Percentiles rank a stretch among this genome's conserved stretches.
Conservation (phyloP, 1,139 yeast genomes). For the Blastobotrys elegans region DNA sequence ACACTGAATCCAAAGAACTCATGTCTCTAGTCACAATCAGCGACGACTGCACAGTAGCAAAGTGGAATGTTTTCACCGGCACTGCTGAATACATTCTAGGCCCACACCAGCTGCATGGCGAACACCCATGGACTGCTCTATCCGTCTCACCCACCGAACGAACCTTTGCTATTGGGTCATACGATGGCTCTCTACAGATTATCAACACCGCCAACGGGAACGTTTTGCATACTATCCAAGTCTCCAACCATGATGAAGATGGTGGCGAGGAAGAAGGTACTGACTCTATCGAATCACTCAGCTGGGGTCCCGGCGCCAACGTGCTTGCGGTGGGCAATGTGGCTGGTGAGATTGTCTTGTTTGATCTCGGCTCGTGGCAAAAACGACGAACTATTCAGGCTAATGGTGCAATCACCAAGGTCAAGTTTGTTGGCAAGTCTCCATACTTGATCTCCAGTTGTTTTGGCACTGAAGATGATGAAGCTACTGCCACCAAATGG, state of each 20-base stretch:
- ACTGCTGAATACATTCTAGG: slow-evolving; percentile 55
- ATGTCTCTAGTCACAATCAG: slow-evolving; percentile 69
- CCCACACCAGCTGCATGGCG: slow-evolving; percentile 56
- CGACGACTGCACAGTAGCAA: slow-evolving; percentile 83
- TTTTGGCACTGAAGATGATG: slow-evolving; percentile 45
- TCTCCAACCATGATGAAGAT: slow-evolving; percentile 54
- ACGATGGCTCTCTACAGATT: slow-evolving; percentile 79
- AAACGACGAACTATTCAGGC: slow-evolving; percentile 65
- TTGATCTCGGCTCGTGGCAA: slow-evolving; percentile 84
- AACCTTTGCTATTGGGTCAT: slow-evolving; percentile 64
- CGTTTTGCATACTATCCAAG: slow-evolving; percentile 50
- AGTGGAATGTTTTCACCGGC: slow-evolving; percentile 86
- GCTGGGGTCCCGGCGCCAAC: slow-evolving; percentile 66
- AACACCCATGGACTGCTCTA: slow-evolving; percentile 84
- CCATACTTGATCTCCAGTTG: slow-evolving; percentile 59
- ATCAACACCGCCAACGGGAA: slow-evolving; percentile 71
- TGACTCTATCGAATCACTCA: slow-evolving; percentile 76
- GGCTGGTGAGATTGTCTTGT: slow-evolving; percentile 75
- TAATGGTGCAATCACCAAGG: slow-evolving; percentile 79
- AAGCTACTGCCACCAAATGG: slow-evolving; percentile 82
- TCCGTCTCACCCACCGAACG: slow-evolving; percentile 46
- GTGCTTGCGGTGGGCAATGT: slow-evolving; percentile 85
- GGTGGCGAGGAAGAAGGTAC: slow-evolving; percentile 49
- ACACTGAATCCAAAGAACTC: slow-evolving; percentile 53
- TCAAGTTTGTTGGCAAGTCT: slow-evolving; percentile 55